Percentiles rank a stretch among this genome's conserved stretches.
phyloP scores from a whole-genome alignment of 208 protist species.

The Endotrypanum monterogeii region DNA sequence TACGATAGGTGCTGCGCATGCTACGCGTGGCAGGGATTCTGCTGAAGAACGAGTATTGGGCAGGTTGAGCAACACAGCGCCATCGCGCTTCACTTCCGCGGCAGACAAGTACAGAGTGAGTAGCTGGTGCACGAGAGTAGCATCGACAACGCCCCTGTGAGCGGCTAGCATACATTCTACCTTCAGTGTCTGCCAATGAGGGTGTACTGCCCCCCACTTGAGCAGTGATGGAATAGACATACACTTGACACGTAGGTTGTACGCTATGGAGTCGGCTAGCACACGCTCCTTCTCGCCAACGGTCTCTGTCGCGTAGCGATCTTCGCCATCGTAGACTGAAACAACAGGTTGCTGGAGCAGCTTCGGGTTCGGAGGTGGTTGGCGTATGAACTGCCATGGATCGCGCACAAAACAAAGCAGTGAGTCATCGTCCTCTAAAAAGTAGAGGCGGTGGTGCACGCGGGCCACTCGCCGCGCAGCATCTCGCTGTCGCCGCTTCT shows the following conservation, averaged over 20 bases:
- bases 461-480: conserved; percentile 49
- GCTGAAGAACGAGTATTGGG: conserved; percentile 44
- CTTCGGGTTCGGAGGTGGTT: conserved; percentile 62
- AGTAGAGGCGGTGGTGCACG: conserved; percentile 68
- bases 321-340: conserved; percentile 45
- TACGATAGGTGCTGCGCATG: conserved; percentile 27
- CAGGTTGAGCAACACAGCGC: conserved; percentile 82
- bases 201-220: conserved; percentile 68
- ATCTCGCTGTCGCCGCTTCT: conserved; percentile 28
- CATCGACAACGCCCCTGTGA: conserved; percentile 34
- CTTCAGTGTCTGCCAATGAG: conserved; percentile 49
- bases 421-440: conserved; percentile 68
- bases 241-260: conserved; percentile 59
- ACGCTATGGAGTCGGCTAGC: conserved; percentile 72
- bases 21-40: conserved; percentile 18
- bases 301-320: conserved; percentile 18
- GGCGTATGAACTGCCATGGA: conserved; percentile 69
- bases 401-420: conserved; percentile 68
- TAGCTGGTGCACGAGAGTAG: conserved; percentile 48
- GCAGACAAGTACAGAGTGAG: conserved; percentile 53
- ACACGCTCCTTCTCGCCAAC: conserved; percentile 47
- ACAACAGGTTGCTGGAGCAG: conserved; percentile 38
- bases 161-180: conserved; percentile 52
- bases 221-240: conserved; percentile 78
- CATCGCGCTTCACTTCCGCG: conserved; percentile 60